Percentiles rank a stretch among this genome's conserved stretches.
These are phyloP conservation scores for Peronospora farinosa DNA, from an alignment of 352 stramenopile genomes.

Conservation along the genomic window DNA sequence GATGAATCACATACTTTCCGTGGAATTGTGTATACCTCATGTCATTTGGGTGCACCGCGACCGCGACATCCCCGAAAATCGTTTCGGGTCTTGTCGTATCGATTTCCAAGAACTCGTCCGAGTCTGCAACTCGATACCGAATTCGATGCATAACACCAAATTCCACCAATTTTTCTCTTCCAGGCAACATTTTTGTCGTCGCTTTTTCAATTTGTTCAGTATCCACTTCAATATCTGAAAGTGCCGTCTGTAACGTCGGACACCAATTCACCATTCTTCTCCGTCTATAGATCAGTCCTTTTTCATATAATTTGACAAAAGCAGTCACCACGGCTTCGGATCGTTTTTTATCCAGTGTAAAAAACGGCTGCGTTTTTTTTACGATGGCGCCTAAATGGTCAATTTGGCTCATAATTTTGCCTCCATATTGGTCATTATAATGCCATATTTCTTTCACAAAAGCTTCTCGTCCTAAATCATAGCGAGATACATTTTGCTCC, in stretches of 20 bases:
- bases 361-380: constrained; percentile 95
- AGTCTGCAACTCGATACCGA: constrained; percentile 60
- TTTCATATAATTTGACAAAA: constrained; percentile 91
- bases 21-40: constrained; percentile 92
- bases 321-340: constrained; percentile 59
- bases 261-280: constrained; percentile 98
- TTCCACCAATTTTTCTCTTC: constrained; percentile 61
- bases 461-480: constrained; percentile 95
- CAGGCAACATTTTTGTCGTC: constrained; percentile 69
- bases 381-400: constrained; percentile 90
- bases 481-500: constrained; percentile 81
- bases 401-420: constrained; percentile 94
- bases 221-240: constrained; percentile 97
- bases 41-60: constrained; percentile 97
- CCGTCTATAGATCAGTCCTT: constrained; percentile 94
- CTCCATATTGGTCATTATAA: constrained; percentile 98
- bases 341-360: constrained; percentile 97
- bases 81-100: constrained; percentile 98
- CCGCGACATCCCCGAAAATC: constrained; percentile 97
- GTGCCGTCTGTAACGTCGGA: constrained; percentile 91
- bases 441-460: constrained; percentile 97
- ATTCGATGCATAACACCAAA: constrained; percentile 85
- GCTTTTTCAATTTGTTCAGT: constrained; percentile 92
- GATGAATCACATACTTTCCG: constrained; percentile 93
- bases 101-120: constrained; percentile 83